Evolutionary conservation across 2,329 filamentous ascomycete species (phyloP), one percentile per base, ranked within the genome.

Genomic region (Chalara sp.): DNA sequence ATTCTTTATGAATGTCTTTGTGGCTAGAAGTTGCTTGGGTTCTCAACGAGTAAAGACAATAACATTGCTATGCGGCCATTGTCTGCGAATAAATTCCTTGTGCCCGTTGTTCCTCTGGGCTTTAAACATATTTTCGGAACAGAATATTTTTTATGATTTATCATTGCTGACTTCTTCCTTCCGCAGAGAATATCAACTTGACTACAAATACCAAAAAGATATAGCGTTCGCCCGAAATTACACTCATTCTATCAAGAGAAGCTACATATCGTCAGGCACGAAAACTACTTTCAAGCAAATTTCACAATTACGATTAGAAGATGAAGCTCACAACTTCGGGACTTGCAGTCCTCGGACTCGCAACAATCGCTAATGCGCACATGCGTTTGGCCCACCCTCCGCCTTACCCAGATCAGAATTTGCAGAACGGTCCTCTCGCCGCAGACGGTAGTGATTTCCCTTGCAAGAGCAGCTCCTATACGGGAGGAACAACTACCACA

Each of bases 361-460:
- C 78, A 59, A 70, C 80, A 54, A 59, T 79, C 49, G 79, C 76
- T 60, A 77, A 80, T 46, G 89, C 86, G 42, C 93, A 97, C 68
- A 86, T 96, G 76, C 71, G 78, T 40, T 84, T 97, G 75, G 70
- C 63, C 48, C 74, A 71, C 6, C 92, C 93, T 0, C 65, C 72
- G 4, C 89, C 89, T 0, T 91, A 80, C 54, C 35, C 35, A 37
- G 61, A 70, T 58, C 60, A 68, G 46, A 60, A 64, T 12, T 70
- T 77, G 21, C 73, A 74, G 68, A 92, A 87, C 68, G 70, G 71
- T 3, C 92, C 93, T 1, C 74, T 96, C 0, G 60, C 64, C 0
- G 67, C 69, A 0, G 65, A 65, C 37, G 87, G 87, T 0, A 71
- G 69, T 37, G 72, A 96, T 65, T 99, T 87, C 65, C 93, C 93